Base-by-base conservation (phyloP, 108 stramenopile genomes). In the Seminavis robusta region DNA sequence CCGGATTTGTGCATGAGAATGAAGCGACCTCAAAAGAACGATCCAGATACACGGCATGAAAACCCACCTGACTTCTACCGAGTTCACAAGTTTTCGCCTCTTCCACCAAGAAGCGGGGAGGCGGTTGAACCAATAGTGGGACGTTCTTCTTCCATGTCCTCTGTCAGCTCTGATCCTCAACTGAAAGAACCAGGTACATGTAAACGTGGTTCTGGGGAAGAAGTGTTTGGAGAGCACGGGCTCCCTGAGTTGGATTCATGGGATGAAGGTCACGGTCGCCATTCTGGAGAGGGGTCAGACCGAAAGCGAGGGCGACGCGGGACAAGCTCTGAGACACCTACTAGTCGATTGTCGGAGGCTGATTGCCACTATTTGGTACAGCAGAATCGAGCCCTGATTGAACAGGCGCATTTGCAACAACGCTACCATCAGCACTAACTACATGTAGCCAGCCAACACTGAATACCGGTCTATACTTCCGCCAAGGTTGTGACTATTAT, bases 41-140 rank as follows among this genome's bases (percentile, higher is more conserved):
- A n/a, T 9, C 8, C 8, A 9, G 15, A 9, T 15, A 16, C 10
- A 17, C 15, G 15, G 15, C 9, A 37, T 37, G 52, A 55, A 37
- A 40, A 59, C 34, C 38, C 57, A 23, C 71, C 71, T 16, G 47
- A 72, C 29, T 72, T 72, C 41, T 44, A 72, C 34, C 24, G n/a
- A 9, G 59, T 72, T 19, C 21, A 9, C 4, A 52, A 60, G 39
- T 39, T 64, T 31, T 50, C 56, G n/a, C 71, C 71, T 15, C 37
- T 72, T 5, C 71, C 71, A 19, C 24, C 28, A 3, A 10, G 36
- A 10, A 13, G 11, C 11, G 36, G 36, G 13, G n/a, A n/a, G n/a
- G n/a, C n/a, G n/a, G n/a, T n/a, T n/a, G n/a, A n/a, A n/a, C n/a
- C n/a, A n/a, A n/a, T n/a, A n/a, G n/a, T n/a, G n/a, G n/a, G n/a